Base-by-base conservation (phyloP, 257 asterid species). In the Mitragyna speciosa region DNA sequence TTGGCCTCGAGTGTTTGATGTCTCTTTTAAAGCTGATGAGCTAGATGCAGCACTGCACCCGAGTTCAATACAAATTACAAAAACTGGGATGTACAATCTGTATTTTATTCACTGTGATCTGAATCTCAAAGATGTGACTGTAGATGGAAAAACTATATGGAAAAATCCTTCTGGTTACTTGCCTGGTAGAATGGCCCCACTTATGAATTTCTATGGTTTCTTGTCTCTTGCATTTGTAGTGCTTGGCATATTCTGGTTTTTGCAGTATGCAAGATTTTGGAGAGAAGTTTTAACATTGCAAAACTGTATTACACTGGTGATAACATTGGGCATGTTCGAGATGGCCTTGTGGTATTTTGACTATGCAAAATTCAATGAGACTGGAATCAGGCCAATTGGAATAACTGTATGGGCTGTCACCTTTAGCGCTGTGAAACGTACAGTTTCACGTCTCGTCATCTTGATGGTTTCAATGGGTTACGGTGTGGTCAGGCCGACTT, bases 151-250 rank as follows among this genome's bases (percentile, higher is more conserved):
- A 90, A 89, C 97, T 70, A 89, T 96, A 45, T 96, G 99, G 99
- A 96, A 94, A 86, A 96, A 96, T 76, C 97, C 97, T 28, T 85
- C 87, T 8, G 99, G 99, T 74, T 96, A 91, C 84, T 87, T 96
- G 54, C 99, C 98, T 39, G 99, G 99, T 78, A 89, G 99, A 84
- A 96, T 96, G 99, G 97, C 99, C 63, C 99, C 99, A 3, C 91
- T 96, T 54, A 89, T 87, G 99, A 89, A 87, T 70, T 96, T 94
- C 84, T 96, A 87, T 45, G 94, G 97, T 69, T 86, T 89, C 84
- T 92, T 96, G 96, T 94, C 99, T 76, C 91, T 96, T 70, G 92
- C 97, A 72, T 94, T 92, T 75, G 91, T 92, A 77, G 77, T 92
- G 70, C 96, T 96, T 31, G 97, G 99, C 11, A 20, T 94, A 49